phyloP scores from a whole-genome alignment of 805 yeast genomes.

The Millerozyma miso region DNA sequence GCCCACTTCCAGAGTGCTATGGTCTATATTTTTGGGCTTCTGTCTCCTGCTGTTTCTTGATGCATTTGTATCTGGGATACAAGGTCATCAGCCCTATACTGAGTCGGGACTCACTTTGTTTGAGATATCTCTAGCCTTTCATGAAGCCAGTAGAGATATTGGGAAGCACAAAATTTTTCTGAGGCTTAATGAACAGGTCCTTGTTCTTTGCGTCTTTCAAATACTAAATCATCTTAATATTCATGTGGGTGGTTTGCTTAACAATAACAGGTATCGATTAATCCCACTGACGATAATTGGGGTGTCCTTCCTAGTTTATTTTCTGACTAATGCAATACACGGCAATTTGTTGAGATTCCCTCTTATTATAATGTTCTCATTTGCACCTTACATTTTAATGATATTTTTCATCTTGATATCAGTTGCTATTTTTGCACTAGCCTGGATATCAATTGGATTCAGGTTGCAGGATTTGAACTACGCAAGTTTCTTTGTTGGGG shows the following conservation, averaged over 20 bases:
- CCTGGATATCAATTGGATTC: constrained; percentile 54
- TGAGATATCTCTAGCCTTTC: constrained; percentile 73
- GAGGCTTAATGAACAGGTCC: constrained; percentile 51
- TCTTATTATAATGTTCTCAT: constrained; percentile 50
- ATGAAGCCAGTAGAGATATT: constrained; percentile 52
- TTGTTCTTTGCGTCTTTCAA: constrained; percentile 51
- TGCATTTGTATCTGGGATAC: constrained; percentile 56
- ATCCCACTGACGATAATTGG: constrained; percentile 63
- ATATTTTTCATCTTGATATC: constrained; percentile 50
- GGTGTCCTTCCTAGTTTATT: constrained; percentile 43
- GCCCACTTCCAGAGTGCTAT: constrained; percentile 51
- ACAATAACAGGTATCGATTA: constrained; percentile 51
- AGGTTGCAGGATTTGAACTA: constrained; percentile 30
- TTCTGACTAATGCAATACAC: constrained; percentile 27
- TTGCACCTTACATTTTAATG: constrained; percentile 63
- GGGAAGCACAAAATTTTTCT: constrained; percentile 19
- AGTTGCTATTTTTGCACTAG: constrained; percentile 48
- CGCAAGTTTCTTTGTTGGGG: constrained; percentile 27
- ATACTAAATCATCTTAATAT: constrained; percentile 54
- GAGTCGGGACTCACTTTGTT: constrained; percentile 70
- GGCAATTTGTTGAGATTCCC: constrained; percentile 51
- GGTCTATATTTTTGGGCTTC: constrained; percentile 55
- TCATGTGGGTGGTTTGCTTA: constrained; percentile 59
- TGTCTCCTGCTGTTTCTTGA: constrained; percentile 64
- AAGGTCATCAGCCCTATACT: constrained; percentile 51